These are phyloP conservation scores for Naganishia sp. DNA, from an alignment of 1,284 basidiomycete genomes.

Conservation along the genomic window DNA sequence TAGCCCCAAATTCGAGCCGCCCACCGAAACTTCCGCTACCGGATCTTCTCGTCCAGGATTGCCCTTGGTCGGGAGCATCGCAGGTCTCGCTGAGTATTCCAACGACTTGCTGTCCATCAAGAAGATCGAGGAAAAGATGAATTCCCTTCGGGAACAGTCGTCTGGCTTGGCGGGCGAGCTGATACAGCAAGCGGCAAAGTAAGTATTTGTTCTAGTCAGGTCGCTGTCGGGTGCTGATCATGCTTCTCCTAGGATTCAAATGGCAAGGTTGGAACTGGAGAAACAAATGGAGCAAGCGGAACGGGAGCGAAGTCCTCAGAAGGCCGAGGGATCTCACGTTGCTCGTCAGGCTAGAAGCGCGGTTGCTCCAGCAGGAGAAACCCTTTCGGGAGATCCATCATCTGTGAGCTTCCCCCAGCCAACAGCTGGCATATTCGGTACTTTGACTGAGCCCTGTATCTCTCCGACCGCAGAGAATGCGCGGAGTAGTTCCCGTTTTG, in stretches of 20 bases:
- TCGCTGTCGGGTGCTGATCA: neutral
- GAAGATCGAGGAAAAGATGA: slow-evolving; percentile 21
- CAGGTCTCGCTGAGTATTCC: neutral
- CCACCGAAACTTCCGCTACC: neutral
- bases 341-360: too few relatives aligned
- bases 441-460: too few relatives aligned
- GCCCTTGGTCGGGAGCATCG: neutral
- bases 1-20: neutral
- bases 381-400: too few relatives aligned
- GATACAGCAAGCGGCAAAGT: slow-evolving; percentile 22
- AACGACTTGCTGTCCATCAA: slow-evolving; percentile 14
- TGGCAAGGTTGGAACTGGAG: slow-evolving; percentile 6
- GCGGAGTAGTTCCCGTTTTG: slow-evolving; percentile 1
- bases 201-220: neutral
- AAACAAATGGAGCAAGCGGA: neutral
- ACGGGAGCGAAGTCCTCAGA: neutral
- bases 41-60: slow-evolving; percentile 5
- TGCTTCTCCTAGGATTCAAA: slow-evolving; percentile 8
- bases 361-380: too few relatives aligned
- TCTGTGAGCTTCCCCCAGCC: too few relatives aligned
- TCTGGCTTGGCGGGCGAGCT: slow-evolving; percentile 18
- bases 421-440: too few relatives aligned
- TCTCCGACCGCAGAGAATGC: neutral
- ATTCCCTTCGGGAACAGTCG: slow-evolving; percentile 14
- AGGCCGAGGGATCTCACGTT: too few relatives aligned